Evolutionary conservation across 805 yeast species (phyloP), one percentile per base, ranked within the genome.

Genomic region (Kockiozyma suomiensis): DNA sequence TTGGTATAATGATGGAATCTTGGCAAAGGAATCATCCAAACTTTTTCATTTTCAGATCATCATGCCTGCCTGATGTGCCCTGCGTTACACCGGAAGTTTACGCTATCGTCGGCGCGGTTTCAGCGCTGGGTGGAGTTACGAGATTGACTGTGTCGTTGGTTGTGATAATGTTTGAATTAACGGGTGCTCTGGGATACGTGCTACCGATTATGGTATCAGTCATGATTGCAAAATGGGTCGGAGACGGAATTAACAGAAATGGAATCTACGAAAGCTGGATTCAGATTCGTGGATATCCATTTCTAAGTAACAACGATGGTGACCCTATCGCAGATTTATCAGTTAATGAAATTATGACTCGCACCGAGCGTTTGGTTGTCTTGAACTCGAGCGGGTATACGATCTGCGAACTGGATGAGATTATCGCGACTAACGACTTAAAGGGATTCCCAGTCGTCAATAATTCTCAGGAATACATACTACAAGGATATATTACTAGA

Each of bases 181-280:
- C 96, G 0, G 97, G 96, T 26, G 97, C 96, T 0, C 78, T 90
- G 50, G 82, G 88, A 0, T 90, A 90, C 69, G 90, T 89, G 1
- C 76, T 90, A 46, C 97, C 97, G 0, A 87, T 90, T 32, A 90
- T 90, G 97, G 76, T 85, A 13, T 87, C 92, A 0, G 96, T 89
- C 1, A 81, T 90, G 78, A 79, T 85, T 7, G 83, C 92, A 50
- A 85, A 88, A 68, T 81, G 88, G 73, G 79, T 85, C n/a, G 86
- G 83, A 64, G 94, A 90, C 69, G 76, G 82, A 54, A 72, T 86
- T 45, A 75, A 81, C 21, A 78, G 78, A 42, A 56, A 58, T 3
- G 87, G 88, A 50, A 83, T 88, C 51, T 88, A 88, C 69, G 94
- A 89, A 58, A 69, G 73, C 43, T 82, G 85, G 85, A 75, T 82